Percentiles rank a stretch among this genome's conserved stretches.
These are phyloP conservation scores for Myxozyma monticola DNA, from an alignment of 805 yeast genomes.

Conservation along the genomic window DNA sequence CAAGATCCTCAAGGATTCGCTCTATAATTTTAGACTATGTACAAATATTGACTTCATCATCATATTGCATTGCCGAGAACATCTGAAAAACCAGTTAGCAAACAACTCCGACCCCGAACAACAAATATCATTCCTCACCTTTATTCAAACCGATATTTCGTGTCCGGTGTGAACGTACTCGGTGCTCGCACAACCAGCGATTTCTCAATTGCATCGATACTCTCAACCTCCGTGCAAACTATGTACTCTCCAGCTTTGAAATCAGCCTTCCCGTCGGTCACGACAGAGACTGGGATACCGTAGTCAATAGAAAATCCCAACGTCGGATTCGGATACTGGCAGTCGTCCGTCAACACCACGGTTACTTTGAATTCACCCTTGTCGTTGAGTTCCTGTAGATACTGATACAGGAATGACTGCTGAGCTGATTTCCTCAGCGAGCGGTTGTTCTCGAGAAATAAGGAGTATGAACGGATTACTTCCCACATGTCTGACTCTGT, in stretches of 20 bases:
- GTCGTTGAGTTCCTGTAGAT: neutral
- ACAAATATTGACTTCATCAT: too few species aligned
- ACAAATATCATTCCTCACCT: neutral
- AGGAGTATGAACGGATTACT: neutral
- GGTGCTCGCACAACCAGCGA: conserved; percentile 10
- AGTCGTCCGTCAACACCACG: conserved; percentile 7
- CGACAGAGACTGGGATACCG: conserved; percentile 7
- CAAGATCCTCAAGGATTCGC: too few species aligned
- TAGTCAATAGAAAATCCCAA: conserved; percentile 17
- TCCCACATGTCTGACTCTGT: conserved; percentile 5
- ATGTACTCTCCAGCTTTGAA: conserved; percentile 19
- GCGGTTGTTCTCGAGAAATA: neutral
- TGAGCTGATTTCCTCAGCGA: neutral
- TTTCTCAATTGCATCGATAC: neutral
- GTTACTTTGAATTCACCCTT: conserved; percentile 6
- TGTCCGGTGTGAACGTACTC: neutral
- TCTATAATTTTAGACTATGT: too few species aligned
- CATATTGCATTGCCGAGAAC: too few species aligned
- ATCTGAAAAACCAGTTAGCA: too few species aligned
- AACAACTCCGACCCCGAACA: neutral
- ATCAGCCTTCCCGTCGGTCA: neutral
- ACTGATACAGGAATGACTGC: neutral
- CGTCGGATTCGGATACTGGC: conserved; percentile 4
- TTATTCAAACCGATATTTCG: conserved; percentile 3
- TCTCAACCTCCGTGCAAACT: conserved; percentile 31